phyloP scores from a whole-genome alignment of 495 filamentous ascomycete species.

The Xylaria flabelliformis region DNA sequence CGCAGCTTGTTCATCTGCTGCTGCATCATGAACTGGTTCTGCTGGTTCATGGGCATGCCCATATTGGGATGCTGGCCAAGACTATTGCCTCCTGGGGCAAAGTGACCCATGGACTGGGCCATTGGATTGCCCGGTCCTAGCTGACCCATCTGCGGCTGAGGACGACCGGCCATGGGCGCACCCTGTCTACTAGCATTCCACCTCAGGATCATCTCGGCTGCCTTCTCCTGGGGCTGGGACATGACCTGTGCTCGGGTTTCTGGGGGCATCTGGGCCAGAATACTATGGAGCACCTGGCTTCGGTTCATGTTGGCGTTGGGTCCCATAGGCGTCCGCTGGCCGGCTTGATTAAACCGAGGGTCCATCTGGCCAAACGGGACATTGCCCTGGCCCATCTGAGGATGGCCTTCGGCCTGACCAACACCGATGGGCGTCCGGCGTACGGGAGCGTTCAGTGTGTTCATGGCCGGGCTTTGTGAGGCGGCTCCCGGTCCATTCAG shows the following conservation, averaged over 20 bases:
- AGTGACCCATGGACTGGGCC: conserved; percentile 41
- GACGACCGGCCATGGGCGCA: conserved; percentile 35
- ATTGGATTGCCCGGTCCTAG: conserved; percentile 43
- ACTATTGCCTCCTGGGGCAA: conserved; percentile 36
- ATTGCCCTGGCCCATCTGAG: conserved; percentile 44
- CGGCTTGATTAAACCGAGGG: conserved; percentile 52
- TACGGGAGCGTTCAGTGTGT: conserved; percentile 56
- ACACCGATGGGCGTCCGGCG: conserved; percentile 52
- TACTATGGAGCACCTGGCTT: conserved; percentile 44
- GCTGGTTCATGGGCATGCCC: conserved; percentile 44
- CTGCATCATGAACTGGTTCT: conserved; percentile 45
- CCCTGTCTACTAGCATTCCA: conserved; percentile 40
- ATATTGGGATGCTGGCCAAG: conserved; percentile 37
- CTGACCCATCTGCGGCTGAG: conserved; percentile 44
- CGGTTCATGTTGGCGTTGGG: conserved; percentile 39
- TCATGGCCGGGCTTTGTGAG: conserved; percentile 60
- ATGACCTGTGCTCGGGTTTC: conserved; percentile 42
- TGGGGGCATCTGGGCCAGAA: conserved; percentile 41
- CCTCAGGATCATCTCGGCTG: conserved; percentile 49
- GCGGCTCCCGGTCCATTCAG: conserved; percentile 49
- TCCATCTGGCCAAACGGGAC: conserved; percentile 48
- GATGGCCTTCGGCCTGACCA: conserved; percentile 39
- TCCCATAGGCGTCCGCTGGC: conserved; percentile 39
- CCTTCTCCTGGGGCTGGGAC: conserved; percentile 47
- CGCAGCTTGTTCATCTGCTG: conserved; percentile 43